A percentile compares a stretch with the other conserved stretches of the same genome.
Evolutionary conservation across 225 moss, liverwort and hornwort genomes (phyloP).

Genomic region (Physcomitrium patens): DNA sequence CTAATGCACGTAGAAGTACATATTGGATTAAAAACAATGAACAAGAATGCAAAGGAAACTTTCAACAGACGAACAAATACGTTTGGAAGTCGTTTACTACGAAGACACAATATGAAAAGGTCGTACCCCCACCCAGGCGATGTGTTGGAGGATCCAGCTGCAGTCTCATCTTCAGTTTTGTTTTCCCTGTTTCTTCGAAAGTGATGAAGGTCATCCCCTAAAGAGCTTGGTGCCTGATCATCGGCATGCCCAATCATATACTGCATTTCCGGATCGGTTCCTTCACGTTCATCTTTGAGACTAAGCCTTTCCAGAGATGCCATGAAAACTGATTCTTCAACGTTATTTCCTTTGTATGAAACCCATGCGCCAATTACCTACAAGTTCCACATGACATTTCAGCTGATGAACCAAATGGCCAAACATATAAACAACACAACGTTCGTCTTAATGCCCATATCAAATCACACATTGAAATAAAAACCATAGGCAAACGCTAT

Average conservation of each 20-base stretch:
- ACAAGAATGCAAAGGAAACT: too few species aligned
- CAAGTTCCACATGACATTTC: constrained; percentile 5
- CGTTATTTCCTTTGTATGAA: constrained; percentile 75
- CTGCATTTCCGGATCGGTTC: constrained; percentile 85
- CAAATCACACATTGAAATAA: background rate
- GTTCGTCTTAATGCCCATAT: background rate
- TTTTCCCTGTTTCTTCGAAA: constrained; percentile 41
- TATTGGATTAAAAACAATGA: too few species aligned
- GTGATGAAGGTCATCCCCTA: constrained; percentile 45
- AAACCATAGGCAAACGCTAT: background rate
- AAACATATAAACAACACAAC: background rate
- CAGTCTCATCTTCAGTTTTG: constrained; percentile 42
- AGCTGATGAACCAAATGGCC: background rate
- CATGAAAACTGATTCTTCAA: constrained; percentile 77
- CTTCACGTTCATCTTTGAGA: constrained; percentile 93
- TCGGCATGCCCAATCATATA: constrained; percentile 94
- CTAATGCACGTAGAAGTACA: too few species aligned
- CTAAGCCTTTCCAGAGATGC: constrained; percentile 86
- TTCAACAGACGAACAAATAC: constrained; percentile 14
- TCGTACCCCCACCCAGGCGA: constrained; percentile 44
- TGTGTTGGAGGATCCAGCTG: constrained; percentile 33
- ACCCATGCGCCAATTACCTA: constrained; percentile 96
- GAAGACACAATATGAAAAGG: background rate
- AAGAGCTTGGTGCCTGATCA: constrained; percentile 51
- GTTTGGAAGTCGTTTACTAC: background rate